These are phyloP conservation scores for Passiflora organensis DNA, from an alignment of 345 rosid genomes.

Conservation along the genomic window DNA sequence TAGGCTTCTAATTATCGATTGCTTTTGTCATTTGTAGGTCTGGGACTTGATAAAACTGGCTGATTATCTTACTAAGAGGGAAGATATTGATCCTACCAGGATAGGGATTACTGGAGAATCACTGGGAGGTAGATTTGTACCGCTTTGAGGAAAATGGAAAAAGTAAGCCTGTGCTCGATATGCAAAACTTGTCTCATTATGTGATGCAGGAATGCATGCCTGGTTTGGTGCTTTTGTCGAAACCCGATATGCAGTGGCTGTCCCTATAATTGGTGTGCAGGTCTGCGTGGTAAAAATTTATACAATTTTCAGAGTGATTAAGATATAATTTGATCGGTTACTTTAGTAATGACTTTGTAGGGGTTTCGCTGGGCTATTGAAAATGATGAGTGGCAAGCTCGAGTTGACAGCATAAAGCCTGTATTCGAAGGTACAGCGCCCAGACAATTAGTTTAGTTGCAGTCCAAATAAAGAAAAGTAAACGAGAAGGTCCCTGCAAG, in stretches of 20 bases:
- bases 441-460: not conserved
- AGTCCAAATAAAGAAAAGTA: no score
- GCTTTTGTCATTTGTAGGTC: constrained; percentile 33
- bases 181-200: constrained; percentile 8
- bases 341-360: constrained; percentile 30
- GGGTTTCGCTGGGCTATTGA: constrained; percentile 90
- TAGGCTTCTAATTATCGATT: constrained; percentile 10
- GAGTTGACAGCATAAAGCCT: constrained; percentile 73
- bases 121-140: constrained; percentile 68
- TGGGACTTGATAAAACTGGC: constrained; percentile 92
- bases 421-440: constrained; percentile 67
- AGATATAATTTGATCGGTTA: not conserved
- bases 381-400: constrained; percentile 70
- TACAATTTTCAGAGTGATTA: not conserved
- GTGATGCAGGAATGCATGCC: constrained; percentile 81
- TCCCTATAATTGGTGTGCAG: constrained; percentile 87
- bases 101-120: constrained; percentile 94
- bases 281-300: constrained; percentile 21
- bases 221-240: constrained; percentile 92
- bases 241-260: constrained; percentile 61
- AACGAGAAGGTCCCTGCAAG: not conserved
- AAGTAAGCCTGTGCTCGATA: not conserved
- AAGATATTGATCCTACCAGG: constrained; percentile 65
- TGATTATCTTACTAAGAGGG: constrained; percentile 69
- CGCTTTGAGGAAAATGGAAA: not conserved